These are phyloP conservation scores for Tetrapisispora nanseiensis DNA, from an alignment of 805 yeast genomes.

Conservation along the genomic window DNA sequence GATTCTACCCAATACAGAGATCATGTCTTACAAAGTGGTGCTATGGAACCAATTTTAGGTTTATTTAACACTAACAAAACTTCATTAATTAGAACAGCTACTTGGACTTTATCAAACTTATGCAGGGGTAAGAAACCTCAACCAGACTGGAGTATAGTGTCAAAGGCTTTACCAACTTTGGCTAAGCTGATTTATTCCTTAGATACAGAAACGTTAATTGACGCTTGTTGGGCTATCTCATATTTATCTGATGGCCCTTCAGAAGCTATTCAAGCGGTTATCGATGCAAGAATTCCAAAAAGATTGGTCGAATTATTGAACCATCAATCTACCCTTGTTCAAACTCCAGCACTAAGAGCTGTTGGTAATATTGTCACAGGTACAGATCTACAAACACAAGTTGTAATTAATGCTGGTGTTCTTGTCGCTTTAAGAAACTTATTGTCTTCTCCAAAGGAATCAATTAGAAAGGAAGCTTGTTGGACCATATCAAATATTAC, in stretches of 20 bases:
- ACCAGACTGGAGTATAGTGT: constrained; percentile 88
- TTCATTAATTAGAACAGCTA: constrained; percentile 89
- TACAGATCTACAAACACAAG: constrained; percentile 90
- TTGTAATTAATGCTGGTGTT: constrained; percentile 87
- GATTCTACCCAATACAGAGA: constrained; percentile 88
- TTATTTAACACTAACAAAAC: constrained; percentile 74
- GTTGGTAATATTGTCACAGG: constrained; percentile 98
- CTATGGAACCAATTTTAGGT: constrained; percentile 78
- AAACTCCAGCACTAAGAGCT: constrained; percentile 95
- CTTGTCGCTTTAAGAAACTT: constrained; percentile 75
- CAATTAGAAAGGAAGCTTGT: constrained; percentile 93
- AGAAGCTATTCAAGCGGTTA: constrained; percentile 91
- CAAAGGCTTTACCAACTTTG: constrained; percentile 80
- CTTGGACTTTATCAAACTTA: constrained; percentile 94
- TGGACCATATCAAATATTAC: constrained; percentile 98
- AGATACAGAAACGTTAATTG: constrained; percentile 89
- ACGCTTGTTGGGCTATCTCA: constrained; percentile 98
- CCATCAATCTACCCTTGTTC: constrained; percentile 77
- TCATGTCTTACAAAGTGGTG: constrained; percentile 72
- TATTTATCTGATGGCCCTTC: constrained; percentile 88
- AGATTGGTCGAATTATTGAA: constrained; percentile 84
- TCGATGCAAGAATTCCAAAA: constrained; percentile 91
- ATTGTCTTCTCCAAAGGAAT: constrained; percentile 76
- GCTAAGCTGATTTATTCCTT: constrained; percentile 83
- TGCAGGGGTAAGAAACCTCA: constrained; percentile 96